phyloP scores from a whole-genome alignment of 306 rosid species.

The Luffa acutangula region DNA sequence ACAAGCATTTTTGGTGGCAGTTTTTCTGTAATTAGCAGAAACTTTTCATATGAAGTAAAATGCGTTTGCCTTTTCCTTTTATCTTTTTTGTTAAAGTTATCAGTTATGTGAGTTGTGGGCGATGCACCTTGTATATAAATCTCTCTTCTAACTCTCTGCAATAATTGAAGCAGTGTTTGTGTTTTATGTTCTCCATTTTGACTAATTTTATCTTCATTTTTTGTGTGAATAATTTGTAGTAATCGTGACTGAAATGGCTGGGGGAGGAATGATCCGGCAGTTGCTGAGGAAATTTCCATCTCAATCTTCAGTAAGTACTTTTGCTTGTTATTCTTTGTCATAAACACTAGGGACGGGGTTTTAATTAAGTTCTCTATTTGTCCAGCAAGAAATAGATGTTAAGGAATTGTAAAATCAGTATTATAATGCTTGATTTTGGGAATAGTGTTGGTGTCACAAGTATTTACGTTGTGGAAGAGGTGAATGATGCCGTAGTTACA shows the following conservation, averaged over 20 bases:
- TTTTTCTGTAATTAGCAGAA: neutral
- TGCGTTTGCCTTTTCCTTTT: neutral
- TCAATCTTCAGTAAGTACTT: constrained; percentile 40
- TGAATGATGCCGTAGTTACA: neutral
- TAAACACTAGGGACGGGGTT: neutral
- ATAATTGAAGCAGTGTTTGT: neutral
- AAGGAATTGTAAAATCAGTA: neutral
- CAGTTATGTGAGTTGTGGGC: neutral
- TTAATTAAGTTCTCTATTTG: neutral
- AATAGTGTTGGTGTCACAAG: neutral
- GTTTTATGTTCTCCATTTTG: neutral
- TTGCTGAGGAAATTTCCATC: constrained; percentile 59
- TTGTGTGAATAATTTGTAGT: constrained; percentile 17
- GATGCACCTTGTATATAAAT: neutral
- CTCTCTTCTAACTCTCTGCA: neutral
- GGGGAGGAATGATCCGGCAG: constrained; percentile 56
- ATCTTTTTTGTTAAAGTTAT: neutral
- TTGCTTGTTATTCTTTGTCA: neutral
- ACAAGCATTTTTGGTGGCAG: neutral
- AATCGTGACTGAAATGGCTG: constrained; percentile 56
- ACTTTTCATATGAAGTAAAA: neutral
- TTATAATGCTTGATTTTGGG: neutral
- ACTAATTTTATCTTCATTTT: neutral
- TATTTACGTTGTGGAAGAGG: neutral
- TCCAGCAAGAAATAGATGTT: neutral